Evolutionary conservation across 768 basidiomycete genomes (phyloP), one percentile per base, ranked within the genome.

Genomic region (Boletus rubropictus): DNA sequence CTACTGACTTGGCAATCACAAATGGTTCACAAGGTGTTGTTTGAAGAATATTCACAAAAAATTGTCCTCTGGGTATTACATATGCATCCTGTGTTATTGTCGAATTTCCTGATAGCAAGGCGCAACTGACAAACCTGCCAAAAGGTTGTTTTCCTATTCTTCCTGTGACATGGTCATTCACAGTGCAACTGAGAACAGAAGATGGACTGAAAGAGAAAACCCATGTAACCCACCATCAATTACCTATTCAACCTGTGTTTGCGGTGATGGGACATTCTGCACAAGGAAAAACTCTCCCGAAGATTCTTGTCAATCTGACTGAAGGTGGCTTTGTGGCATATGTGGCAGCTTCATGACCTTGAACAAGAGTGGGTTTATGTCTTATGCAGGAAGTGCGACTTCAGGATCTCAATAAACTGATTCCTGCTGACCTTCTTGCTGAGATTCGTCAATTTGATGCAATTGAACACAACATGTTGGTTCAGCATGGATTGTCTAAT

Each of bases 1-100:
- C 60, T 2, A 66, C 61, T 1, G 65, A 68, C 1, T 39, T 69
- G 2, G 56, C 54, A 0, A 49, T 70, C 15, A 58, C 60, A 0
- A 68, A 69, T 58, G 62, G 68, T 0, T 49, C 59, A 5, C 58
- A 63, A 47, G 68, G 67, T 1, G 35, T 48, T 24, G 32, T 68
- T 3, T 8, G 34, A 2, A 48, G 51, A 4, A 53, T 59, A 3
- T 34, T 40, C 18, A 48, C 42, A 0, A 20, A 17, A 1, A 14
- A 5, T 3, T 32, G 22, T 40, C 21, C 9, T 21, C 27, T 15
- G 4, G 32, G 32, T 7, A 0, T 33, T 4, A 33, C 32, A 17
- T 32, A 32, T 32, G 31, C 29, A 9, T 3, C 12, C 0, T 29
- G 15, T 15, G 14, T n/a, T 1, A 7, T 32, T 7, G 32, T 17